These are phyloP conservation scores for Rhytidiadelphus loreus DNA, from an alignment of 225 moss, liverwort and hornwort genomes.

Conservation along the genomic window DNA sequence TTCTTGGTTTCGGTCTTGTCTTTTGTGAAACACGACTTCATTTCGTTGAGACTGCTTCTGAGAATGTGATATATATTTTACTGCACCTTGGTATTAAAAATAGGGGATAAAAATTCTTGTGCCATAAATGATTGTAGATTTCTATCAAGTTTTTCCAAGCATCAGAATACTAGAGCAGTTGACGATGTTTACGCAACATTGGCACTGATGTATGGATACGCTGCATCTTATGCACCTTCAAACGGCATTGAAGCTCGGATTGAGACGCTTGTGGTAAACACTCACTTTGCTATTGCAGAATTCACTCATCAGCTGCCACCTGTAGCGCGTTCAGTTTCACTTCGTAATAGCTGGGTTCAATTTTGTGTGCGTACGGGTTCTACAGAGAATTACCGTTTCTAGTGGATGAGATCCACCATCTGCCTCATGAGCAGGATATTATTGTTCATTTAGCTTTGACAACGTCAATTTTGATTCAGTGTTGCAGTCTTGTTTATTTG, in stretches of 20 bases:
- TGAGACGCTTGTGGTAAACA: constrained; percentile 28
- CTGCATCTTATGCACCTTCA: constrained; percentile 39
- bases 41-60: background rate
- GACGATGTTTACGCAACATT: constrained; percentile 34
- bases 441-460: background rate
- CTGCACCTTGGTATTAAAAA: background rate
- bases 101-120: background rate
- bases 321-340: background rate
- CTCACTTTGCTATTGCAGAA: background rate
- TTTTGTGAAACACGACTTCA: background rate
- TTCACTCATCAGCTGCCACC: background rate
- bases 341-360: background rate
- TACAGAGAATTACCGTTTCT: background rate
- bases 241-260: constrained; percentile 36
- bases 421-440: background rate
- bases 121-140: background rate
- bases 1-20: background rate
- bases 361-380: background rate
- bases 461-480: background rate
- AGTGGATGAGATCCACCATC: background rate
- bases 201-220: constrained; percentile 37
- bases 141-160: constrained; percentile 15
- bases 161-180: background rate
- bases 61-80: background rate
- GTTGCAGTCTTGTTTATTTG: background rate